These are phyloP conservation scores for Spinellus fusiger DNA, from an alignment of 192 early-diverging fungal genomes.

Conservation along the genomic window DNA sequence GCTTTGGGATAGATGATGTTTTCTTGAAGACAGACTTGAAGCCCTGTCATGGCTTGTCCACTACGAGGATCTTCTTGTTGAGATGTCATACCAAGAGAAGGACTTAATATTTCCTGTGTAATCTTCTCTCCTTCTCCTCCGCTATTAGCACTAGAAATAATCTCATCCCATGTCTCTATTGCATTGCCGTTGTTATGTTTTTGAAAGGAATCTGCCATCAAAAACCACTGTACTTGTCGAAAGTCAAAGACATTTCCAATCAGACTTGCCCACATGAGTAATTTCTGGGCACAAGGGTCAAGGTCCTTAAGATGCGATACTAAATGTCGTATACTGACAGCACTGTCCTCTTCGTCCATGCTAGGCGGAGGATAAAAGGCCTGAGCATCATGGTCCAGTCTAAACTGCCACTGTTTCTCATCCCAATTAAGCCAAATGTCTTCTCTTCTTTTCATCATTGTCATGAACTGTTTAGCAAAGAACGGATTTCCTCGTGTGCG, in stretches of 20 bases:
- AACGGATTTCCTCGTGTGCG: slow-evolving; percentile 22
- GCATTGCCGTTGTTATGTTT: too few species aligned
- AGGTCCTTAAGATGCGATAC: slow-evolving; percentile 9
- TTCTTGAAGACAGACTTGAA: slow-evolving; percentile 12
- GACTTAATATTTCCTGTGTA: not conserved
- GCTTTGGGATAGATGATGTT: slow-evolving; percentile 2
- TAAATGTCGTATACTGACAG: slow-evolving; percentile 2
- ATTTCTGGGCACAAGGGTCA: slow-evolving; percentile 7
- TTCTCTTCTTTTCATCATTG: slow-evolving; percentile 16
- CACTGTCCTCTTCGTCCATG: not conserved
- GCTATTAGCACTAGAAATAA: too few species aligned
- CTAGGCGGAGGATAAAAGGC: not conserved
- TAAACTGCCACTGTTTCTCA: slow-evolving; percentile 18
- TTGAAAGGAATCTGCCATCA: slow-evolving; percentile 4
- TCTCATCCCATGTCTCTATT: too few species aligned
- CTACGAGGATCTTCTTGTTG: not conserved
- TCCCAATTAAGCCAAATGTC: slow-evolving; percentile 23
- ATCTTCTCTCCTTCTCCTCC: not conserved
- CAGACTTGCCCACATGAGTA: slow-evolving; percentile 24
- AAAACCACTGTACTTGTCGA: slow-evolving; percentile 12
- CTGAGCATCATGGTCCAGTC: slow-evolving; percentile 6
- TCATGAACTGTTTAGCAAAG: slow-evolving; percentile 17
- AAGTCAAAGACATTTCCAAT: slow-evolving; percentile 18
- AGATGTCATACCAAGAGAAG: not conserved
- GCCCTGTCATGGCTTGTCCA: slow-evolving; percentile 4